A percentile compares a stretch with the other conserved stretches of the same genome.
These are phyloP conservation scores for Fusarium setosum DNA, from an alignment of 2,329 filamentous ascomycete species.

Conservation along the genomic window DNA sequence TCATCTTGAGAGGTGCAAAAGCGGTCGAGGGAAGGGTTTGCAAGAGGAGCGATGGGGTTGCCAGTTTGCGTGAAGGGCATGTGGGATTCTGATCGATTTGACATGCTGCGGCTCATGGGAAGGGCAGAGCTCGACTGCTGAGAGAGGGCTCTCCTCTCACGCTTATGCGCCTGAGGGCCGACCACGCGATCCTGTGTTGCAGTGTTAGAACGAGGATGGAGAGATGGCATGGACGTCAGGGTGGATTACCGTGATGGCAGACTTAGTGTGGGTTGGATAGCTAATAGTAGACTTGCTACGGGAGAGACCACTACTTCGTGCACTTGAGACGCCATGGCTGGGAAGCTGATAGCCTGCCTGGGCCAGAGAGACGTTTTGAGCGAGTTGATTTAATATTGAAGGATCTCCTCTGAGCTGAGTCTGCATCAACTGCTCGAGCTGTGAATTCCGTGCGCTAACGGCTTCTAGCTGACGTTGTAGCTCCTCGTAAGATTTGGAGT, in stretches of 20 bases:
- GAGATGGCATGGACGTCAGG: slow-evolving; percentile 2
- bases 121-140: slow-evolving; percentile 47
- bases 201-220: slow-evolving; percentile 27
- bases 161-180: slow-evolving; percentile 27
- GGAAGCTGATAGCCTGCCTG: slow-evolving; percentile 29
- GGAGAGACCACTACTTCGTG: slow-evolving; percentile 37
- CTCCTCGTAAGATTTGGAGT: slow-evolving; percentile 36
- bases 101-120: slow-evolving; percentile 58
- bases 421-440: slow-evolving; percentile 39
- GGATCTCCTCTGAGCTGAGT: slow-evolving; percentile 31
- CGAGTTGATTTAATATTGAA: slow-evolving; percentile 29
- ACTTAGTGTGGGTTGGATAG: slow-evolving; percentile 40
- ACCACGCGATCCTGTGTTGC: slow-evolving; percentile 27
- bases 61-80: slow-evolving; percentile 52
- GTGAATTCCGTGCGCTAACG: slow-evolving; percentile 33
- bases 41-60: slow-evolving; percentile 47
- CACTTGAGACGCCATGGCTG: slow-evolving; percentile 32
- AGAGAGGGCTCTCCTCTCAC: slow-evolving; percentile 41
- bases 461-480: slow-evolving; percentile 42
- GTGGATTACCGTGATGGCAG: slow-evolving; percentile 36
- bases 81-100: slow-evolving; percentile 53
- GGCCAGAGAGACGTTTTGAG: slow-evolving; percentile 27
- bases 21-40: slow-evolving; percentile 43
- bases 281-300: slow-evolving; percentile 45
- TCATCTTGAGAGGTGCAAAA: slow-evolving; percentile 48